phyloP scores from a whole-genome alignment of 768 basidiomycete species.

The Serendipita indica region DNA sequence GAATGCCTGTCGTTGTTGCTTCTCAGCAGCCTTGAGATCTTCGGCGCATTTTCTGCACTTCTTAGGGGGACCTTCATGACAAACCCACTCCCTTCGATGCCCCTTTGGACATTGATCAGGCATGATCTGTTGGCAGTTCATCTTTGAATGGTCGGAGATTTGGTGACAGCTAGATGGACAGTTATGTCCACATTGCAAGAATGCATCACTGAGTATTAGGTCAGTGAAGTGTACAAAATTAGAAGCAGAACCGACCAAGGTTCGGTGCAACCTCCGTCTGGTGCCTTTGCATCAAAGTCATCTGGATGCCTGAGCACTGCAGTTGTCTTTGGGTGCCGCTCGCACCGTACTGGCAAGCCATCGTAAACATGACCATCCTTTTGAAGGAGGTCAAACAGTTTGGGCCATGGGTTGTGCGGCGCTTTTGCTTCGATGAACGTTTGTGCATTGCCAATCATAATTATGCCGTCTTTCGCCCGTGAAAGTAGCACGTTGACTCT shows the following conservation, averaged over 20 bases:
- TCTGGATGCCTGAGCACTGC: conserved; percentile 27
- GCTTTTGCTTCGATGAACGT: conserved; percentile 42
- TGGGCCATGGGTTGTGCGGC: conserved; percentile 37
- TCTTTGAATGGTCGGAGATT: conserved; percentile 37
- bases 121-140: conserved; percentile 31
- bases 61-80: conserved; percentile 25
- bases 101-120: conserved; percentile 28
- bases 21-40: conserved; percentile 28
- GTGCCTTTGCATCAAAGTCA: conserved; percentile 38
- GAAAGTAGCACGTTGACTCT: conserved; percentile 58
- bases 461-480: conserved; percentile 46
- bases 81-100: conserved; percentile 33
- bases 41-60: conserved; percentile 36
- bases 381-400: conserved; percentile 33
- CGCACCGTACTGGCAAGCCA: conserved; percentile 46
- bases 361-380: conserved; percentile 34
- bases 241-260: conserved; percentile 34
- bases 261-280: conserved; percentile 47
- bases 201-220: conserved; percentile 27
- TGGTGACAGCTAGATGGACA: conserved; percentile 53
- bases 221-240: background rate
- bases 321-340: conserved; percentile 34
- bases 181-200: conserved; percentile 37
- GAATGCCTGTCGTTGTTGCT: conserved; percentile 28
- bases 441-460: conserved; percentile 47